Evolutionary conservation across 1,284 basidiomycete species (phyloP).

Genomic region (Inonotus hispidus): DNA sequence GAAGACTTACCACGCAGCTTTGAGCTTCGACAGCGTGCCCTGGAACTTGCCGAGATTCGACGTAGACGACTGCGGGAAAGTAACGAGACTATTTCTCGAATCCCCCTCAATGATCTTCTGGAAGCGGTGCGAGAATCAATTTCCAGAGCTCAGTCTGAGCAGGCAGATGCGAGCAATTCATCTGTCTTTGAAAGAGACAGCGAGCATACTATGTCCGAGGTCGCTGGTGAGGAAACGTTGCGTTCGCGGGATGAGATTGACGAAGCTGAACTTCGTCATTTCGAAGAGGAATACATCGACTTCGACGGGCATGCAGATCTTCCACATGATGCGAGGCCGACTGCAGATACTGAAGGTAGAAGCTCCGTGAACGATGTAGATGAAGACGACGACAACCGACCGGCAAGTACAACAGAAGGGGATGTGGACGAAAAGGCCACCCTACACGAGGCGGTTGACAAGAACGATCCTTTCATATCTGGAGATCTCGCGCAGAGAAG

Average conservation of each 20-base stretch:
- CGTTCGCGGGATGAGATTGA: too few species aligned
- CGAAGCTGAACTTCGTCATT: constrained; percentile 8
- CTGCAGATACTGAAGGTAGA: not conserved
- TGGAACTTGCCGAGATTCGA: constrained; percentile 11
- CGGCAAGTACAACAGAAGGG: not conserved
- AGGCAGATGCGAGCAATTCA: not conserved
- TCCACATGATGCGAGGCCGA: not conserved
- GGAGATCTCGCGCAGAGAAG: not conserved
- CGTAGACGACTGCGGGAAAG: not conserved
- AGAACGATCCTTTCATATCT: constrained; percentile 13
- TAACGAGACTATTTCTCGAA: not conserved
- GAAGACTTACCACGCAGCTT: constrained; percentile 6
- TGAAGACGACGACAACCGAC: too few species aligned
- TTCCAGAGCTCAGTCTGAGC: not conserved
- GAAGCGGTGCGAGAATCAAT: not conserved
- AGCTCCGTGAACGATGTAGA: not conserved
- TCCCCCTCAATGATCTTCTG: not conserved
- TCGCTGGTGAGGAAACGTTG: too few species aligned
- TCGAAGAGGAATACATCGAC: constrained; percentile 14
- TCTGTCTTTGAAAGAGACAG: not conserved
- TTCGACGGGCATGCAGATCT: constrained; percentile 14
- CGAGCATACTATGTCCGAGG: not conserved
- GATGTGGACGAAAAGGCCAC: not conserved
- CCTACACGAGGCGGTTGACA: not conserved
- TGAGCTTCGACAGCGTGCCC: constrained; percentile 7